phyloP scores from a whole-genome alignment of 225 moss, liverwort and hornwort genomes.

The Pseudoscleropodium purum region DNA sequence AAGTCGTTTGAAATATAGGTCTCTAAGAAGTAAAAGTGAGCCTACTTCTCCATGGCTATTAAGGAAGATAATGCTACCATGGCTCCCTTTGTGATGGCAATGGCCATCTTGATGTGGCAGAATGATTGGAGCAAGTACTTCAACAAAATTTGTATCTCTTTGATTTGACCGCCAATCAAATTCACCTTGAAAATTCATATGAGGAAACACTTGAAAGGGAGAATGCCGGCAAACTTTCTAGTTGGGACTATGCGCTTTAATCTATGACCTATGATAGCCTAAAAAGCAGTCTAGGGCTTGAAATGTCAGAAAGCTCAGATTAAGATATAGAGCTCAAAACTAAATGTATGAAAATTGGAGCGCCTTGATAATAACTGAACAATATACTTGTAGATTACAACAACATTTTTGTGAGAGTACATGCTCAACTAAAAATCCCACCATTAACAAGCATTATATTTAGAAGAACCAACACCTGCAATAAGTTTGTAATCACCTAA shows the following conservation, averaged over 20 bases:
- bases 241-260: constrained; percentile 70
- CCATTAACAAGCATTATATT: neutral
- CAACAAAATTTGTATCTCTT: constrained; percentile 32
- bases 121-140: constrained; percentile 78
- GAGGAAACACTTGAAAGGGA: constrained; percentile 56
- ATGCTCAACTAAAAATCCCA: neutral
- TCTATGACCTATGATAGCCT: constrained; percentile 83
- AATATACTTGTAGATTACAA: neutral
- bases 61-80: constrained; percentile 87
- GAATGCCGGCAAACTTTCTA: constrained; percentile 91
- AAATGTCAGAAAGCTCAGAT: neutral
- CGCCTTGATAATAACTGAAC: neutral
- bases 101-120: constrained; percentile 61
- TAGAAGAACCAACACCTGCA: neutral
- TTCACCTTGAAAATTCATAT: constrained; percentile 28
- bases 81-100: constrained; percentile 73
- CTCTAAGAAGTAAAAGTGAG: neutral
- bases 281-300: neutral
- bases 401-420: neutral
- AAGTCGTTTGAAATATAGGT: neutral
- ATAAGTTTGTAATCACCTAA: constrained; percentile 36
- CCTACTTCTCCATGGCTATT: constrained; percentile 90
- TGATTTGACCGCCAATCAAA: constrained; percentile 47
- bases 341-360: neutral
- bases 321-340: neutral